Percentiles rank a stretch among this genome's conserved stretches.
Conservation (phyloP, 805 yeast species). For the Saccharomycopsis oosterbeekiorum region DNA sequence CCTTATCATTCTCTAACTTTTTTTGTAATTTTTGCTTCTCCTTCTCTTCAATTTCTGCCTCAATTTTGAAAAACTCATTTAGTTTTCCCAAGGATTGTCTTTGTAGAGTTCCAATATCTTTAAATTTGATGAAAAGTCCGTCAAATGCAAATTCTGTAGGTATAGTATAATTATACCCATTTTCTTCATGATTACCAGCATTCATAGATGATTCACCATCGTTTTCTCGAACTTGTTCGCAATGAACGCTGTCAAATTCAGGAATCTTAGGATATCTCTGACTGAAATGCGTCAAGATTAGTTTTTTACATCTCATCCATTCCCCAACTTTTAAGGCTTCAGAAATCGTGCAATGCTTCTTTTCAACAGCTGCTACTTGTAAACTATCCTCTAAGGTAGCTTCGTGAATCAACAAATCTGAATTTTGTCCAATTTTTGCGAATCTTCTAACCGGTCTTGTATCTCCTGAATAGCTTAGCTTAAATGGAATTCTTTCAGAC, state of each 20-base stretch:
- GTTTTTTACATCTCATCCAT: slow-evolving; percentile 59
- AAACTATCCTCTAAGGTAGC: slow-evolving; percentile 82
- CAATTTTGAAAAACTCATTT: neutral
- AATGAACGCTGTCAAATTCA: slow-evolving; percentile 26
- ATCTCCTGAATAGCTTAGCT: slow-evolving; percentile 87
- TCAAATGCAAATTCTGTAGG: slow-evolving; percentile 47
- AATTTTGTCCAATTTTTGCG: slow-evolving; percentile 45
- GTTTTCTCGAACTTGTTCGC: slow-evolving; percentile 17
- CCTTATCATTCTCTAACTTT: neutral
- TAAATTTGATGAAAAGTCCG: slow-evolving; percentile 44
- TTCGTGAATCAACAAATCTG: slow-evolving; percentile 83
- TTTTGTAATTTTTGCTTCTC: neutral
- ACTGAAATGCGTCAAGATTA: slow-evolving; percentile 84
- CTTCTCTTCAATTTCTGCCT: neutral
- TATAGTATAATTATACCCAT: neutral
- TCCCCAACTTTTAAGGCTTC: slow-evolving; percentile 72
- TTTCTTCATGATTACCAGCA: neutral
- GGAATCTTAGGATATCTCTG: slow-evolving; percentile 65
- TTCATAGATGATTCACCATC: slow-evolving; percentile 21
- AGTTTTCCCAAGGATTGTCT: neutral
- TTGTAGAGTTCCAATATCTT: slow-evolving; percentile 29
- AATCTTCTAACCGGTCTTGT: slow-evolving; percentile 73
- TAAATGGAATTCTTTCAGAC: slow-evolving; percentile 34
- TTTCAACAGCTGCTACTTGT: slow-evolving; percentile 65
- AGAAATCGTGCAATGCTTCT: slow-evolving; percentile 78